A percentile compares a stretch with the other conserved stretches of the same genome.
These are phyloP conservation scores for Nigrospora osmanthi DNA, from an alignment of 2,329 filamentous ascomycete genomes.

Conservation along the genomic window DNA sequence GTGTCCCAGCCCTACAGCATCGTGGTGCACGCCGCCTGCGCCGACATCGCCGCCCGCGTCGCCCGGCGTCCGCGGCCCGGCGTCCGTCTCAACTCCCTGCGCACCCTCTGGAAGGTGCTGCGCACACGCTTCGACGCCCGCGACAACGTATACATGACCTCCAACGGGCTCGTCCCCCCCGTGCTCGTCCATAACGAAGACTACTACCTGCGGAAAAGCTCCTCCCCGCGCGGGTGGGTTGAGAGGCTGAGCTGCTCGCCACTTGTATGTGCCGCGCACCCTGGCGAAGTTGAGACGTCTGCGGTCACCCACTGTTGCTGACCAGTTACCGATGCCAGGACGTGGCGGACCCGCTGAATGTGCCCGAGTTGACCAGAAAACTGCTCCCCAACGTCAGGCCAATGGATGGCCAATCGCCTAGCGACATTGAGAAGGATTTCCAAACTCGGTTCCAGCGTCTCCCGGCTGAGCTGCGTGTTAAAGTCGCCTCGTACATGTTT, in stretches of 20 bases:
- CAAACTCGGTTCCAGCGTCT: slow-evolving; percentile 5
- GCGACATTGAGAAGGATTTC: not conserved
- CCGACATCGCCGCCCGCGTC: slow-evolving; percentile 7
- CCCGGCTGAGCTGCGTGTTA: slow-evolving; percentile 7
- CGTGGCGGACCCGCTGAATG: too few relatives aligned
- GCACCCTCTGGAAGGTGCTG: slow-evolving; percentile 12
- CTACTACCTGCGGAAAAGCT: too few relatives aligned
- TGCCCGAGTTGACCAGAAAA: too few relatives aligned
- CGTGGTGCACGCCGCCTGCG: slow-evolving; percentile 8
- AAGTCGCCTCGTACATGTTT: not conserved
- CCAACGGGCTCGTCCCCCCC: not conserved
- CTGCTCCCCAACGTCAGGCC: too few relatives aligned
- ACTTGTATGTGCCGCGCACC: too few relatives aligned
- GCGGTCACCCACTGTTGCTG: too few relatives aligned
- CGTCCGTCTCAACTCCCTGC: slow-evolving; percentile 7
- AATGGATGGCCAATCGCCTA: too few relatives aligned
- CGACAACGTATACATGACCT: slow-evolving; percentile 8
- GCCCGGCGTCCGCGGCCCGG: slow-evolving; percentile 6
- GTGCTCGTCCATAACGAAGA: too few relatives aligned
- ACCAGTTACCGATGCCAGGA: too few relatives aligned
- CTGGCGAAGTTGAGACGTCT: too few relatives aligned
- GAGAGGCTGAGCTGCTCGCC: too few relatives aligned
- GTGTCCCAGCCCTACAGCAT: slow-evolving; percentile 8
- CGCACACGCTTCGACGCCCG: slow-evolving; percentile 10
- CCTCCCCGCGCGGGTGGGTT: too few relatives aligned